phyloP scores from a whole-genome alignment of 208 protist genomes.

The Trypanosoma boissoni region DNA sequence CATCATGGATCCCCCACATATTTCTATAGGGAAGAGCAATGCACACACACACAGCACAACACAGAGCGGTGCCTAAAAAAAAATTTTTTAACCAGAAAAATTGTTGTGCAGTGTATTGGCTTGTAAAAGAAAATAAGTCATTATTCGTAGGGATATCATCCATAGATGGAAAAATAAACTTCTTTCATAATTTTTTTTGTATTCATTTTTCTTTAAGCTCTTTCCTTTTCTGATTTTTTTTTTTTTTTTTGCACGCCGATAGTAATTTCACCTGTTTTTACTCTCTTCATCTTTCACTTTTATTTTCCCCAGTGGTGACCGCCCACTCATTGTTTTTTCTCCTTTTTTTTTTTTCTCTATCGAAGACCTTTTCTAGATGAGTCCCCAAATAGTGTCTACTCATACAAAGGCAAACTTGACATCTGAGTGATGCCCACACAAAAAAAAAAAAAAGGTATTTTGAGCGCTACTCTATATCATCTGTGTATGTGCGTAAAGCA shows the following conservation, averaged over 20 bases:
- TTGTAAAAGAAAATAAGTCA: too few relatives aligned
- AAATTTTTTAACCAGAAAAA: background rate
- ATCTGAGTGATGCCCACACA: too few relatives aligned
- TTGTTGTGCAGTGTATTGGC: background rate
- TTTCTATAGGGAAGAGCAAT: background rate
- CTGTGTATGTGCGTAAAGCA: too few relatives aligned
- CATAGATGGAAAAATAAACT: background rate
- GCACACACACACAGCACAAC: background rate
- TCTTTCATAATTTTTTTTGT: background rate
- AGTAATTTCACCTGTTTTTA: background rate
- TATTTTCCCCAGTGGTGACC: background rate
- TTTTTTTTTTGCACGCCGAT: too few relatives aligned
- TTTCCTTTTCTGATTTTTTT: background rate
- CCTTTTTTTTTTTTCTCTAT: background rate
- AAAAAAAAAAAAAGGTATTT: too few relatives aligned
- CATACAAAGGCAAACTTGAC: background rate
- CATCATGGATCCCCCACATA: background rate
- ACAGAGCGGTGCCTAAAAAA: background rate
- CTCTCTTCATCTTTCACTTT: background rate
- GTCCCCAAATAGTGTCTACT: background rate
- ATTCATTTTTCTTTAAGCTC: background rate
- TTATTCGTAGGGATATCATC: too few relatives aligned
- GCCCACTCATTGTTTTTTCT: background rate
- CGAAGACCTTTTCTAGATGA: background rate
- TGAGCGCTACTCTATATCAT: too few relatives aligned